Evolutionary conservation across 1,284 basidiomycete species (phyloP).

Genomic region (Entoloma clypeatum): DNA sequence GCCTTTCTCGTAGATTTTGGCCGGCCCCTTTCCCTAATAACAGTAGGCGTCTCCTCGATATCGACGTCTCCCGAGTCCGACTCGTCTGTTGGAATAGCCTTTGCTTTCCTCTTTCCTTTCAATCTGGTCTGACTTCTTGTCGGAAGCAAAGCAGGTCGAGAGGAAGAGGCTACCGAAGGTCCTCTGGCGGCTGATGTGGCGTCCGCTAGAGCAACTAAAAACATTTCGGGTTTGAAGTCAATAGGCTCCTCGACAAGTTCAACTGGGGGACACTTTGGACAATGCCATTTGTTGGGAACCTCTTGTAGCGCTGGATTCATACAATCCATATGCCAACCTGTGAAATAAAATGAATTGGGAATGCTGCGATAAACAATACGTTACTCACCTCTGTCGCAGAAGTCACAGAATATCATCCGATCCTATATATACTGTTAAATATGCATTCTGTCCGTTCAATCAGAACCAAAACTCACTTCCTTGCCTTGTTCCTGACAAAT

Average conservation of each 20-base stretch:
- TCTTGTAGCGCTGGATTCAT: constrained; percentile 69
- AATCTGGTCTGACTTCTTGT: constrained; percentile 15
- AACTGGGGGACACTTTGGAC: constrained; percentile 58
- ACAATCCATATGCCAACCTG: constrained; percentile 92
- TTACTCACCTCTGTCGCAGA: constrained; percentile 80
- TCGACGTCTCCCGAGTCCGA: constrained; percentile 32
- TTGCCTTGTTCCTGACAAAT: constrained; percentile 83
- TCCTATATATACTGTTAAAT: constrained; percentile 45
- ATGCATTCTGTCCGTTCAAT: constrained; percentile 8
- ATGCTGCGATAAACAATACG: constrained; percentile 9
- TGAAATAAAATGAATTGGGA: constrained; percentile 12
- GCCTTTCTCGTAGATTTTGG: constrained; percentile 25
- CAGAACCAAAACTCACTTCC: constrained; percentile 62
- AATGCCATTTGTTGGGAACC: constrained; percentile 72
- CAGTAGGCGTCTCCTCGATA: constrained; percentile 25
- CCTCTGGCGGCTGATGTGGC: constrained; percentile 25
- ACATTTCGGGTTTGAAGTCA: constrained; percentile 12
- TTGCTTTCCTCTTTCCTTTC: constrained; percentile 27
- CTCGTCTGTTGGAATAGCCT: constrained; percentile 23
- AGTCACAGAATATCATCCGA: constrained; percentile 89
- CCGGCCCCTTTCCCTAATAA: constrained; percentile 20
- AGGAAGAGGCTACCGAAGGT: constrained; percentile 49
- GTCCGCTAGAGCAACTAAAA: constrained; percentile 11
- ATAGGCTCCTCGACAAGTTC: constrained; percentile 11
- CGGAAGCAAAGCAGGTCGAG: constrained; percentile 30